Evolutionary conservation across 2,329 filamentous ascomycete genomes (phyloP).

Genomic region (Botrytis fabae): DNA sequence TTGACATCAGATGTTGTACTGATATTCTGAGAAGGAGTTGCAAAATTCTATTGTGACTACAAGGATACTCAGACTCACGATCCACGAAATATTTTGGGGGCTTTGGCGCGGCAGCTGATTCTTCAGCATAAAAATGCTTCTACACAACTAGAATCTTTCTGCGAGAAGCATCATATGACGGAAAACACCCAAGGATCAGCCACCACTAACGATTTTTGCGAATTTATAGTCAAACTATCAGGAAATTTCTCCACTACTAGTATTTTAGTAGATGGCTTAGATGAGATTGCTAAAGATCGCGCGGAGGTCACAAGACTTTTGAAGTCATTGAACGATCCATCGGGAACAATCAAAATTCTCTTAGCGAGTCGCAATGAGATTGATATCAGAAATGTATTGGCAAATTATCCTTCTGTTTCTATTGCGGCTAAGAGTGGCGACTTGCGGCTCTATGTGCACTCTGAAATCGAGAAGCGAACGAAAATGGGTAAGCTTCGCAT

Average conservation of each 20-base stretch:
- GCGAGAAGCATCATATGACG: background rate
- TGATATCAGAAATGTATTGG: conserved; percentile 23
- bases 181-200: background rate
- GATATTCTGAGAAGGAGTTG: conserved; percentile 20
- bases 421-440: conserved; percentile 29
- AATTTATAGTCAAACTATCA: conserved; percentile 17
- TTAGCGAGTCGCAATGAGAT: conserved; percentile 26
- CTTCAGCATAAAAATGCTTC: conserved; percentile 34
- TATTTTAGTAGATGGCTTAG: conserved; percentile 38
- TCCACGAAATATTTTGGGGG: conserved; percentile 26
- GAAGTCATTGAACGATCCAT: conserved; percentile 16
- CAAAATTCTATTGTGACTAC: conserved; percentile 21
- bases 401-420: conserved; percentile 16
- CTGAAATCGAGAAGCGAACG: conserved; percentile 26
- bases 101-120: conserved; percentile 36
- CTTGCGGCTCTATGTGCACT: conserved; percentile 29
- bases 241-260: conserved; percentile 26
- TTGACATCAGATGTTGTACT: background rate
- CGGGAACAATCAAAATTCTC: conserved; percentile 27
- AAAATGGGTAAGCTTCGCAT: conserved; percentile 21
- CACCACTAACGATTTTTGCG: conserved; percentile 15
- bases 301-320: conserved; percentile 22
- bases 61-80: conserved; percentile 19
- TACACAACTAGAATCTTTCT: conserved; percentile 23
- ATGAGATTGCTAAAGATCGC: conserved; percentile 33